Evolutionary conservation across 164 flowering plant species (phyloP).

Genomic region (Sedum album): DNA sequence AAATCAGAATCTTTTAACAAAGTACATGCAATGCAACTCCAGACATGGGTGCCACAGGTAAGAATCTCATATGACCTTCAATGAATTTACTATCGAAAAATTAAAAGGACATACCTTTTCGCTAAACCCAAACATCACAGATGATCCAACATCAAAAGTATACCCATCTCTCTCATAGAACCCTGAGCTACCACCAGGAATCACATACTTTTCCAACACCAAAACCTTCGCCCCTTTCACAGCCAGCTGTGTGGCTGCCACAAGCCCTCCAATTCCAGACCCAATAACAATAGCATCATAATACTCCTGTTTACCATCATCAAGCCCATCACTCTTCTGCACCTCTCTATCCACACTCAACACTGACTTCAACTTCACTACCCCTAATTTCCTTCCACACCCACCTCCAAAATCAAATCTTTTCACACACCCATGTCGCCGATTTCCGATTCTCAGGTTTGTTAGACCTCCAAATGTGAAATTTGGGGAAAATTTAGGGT

Average conservation of each 20-base stretch:
- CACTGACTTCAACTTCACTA: not conserved
- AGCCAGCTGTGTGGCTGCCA: conserved; percentile 90
- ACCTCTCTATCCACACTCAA: conserved; percentile 29
- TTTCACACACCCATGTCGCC: conserved; percentile 2
- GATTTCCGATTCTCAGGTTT: not conserved
- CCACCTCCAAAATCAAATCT: conserved; percentile 5
- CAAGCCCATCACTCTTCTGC: conserved; percentile 19
- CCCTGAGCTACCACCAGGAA: conserved; percentile 98
- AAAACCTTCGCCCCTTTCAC: conserved; percentile 89
- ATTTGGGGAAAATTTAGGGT: not conserved
- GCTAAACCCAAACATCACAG: conserved; percentile 98
- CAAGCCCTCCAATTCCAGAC: conserved; percentile 94
- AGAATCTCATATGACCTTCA: not conserved
- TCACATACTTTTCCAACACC: conserved; percentile 93
- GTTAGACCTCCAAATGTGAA: not conserved
- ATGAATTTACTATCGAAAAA: not conserved
- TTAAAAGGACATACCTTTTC: conserved; percentile 53
- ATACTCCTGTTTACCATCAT: conserved; percentile 16
- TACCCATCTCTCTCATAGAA: conserved; percentile 80
- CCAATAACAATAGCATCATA: conserved; percentile 99
- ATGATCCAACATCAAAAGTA: conserved; percentile 95
- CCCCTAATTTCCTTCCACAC: not conserved
- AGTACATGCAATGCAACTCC: too few species aligned
- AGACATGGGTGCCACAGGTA: too few species aligned
- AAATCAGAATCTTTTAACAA: not conserved